A percentile compares a stretch with the other conserved stretches of the same genome.
Conservation (phyloP, 768 basidiomycete species). For the Tulasnella sp. region DNA sequence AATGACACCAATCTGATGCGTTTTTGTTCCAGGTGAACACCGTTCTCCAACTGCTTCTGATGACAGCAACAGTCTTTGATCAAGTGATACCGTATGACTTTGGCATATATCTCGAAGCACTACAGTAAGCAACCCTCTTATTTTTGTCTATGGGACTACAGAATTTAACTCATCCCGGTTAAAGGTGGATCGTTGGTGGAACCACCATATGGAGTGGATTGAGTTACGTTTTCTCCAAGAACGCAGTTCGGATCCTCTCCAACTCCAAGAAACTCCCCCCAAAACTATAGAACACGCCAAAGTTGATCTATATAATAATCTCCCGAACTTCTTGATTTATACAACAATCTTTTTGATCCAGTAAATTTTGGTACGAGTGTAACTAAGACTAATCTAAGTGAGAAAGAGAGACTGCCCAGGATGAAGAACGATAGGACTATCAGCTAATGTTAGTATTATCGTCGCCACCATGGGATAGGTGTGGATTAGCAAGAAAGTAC, state of each 20-base stretch:
- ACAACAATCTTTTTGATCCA: not conserved
- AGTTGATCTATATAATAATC: not conserved
- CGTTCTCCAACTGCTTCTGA: slow-evolving; percentile 75
- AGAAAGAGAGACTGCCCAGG: no score
- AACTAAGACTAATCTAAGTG: not conserved
- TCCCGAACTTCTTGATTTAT: slow-evolving; percentile 5
- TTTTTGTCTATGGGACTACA: not conserved
- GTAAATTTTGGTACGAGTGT: not conserved
- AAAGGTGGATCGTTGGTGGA: slow-evolving; percentile 71
- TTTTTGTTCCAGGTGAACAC: slow-evolving; percentile 60
- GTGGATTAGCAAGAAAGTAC: no score
- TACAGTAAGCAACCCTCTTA: slow-evolving; percentile 51
- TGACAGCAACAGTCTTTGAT: slow-evolving; percentile 77
- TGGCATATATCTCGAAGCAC: slow-evolving; percentile 39
- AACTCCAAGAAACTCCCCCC: slow-evolving; percentile 17
- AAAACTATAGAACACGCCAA: not conserved
- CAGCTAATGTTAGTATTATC: no score
- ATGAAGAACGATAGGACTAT: no score
- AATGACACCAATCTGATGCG: not conserved
- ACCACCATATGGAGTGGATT: slow-evolving; percentile 90
- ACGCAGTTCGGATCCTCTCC: slow-evolving; percentile 52
- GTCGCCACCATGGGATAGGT: no score
- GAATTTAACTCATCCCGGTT: not conserved
- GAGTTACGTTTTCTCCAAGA: slow-evolving; percentile 64
- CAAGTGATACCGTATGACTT: slow-evolving; percentile 60